These are phyloP conservation scores for Coniferiporia sulphurascens DNA, from an alignment of 1,284 basidiomycete species.

Conservation along the genomic window DNA sequence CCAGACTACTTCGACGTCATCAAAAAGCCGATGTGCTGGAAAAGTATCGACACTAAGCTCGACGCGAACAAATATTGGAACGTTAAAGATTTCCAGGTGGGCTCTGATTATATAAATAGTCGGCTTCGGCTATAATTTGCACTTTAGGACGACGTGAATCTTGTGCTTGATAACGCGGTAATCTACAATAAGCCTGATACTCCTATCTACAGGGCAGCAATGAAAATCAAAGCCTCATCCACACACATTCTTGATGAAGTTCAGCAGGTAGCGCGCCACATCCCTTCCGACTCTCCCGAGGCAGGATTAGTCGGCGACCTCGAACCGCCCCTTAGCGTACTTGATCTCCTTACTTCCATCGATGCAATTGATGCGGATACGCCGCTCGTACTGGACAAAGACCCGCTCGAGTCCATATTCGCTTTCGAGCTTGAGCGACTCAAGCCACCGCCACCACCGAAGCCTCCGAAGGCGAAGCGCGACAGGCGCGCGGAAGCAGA, in stretches of 20 bases:
- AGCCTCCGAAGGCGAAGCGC: conserved; percentile 29
- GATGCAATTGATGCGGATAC: conserved; percentile 50
- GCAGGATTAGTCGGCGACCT: conserved; percentile 51
- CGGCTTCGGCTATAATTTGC: not conserved
- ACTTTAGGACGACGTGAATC: conserved; percentile 69
- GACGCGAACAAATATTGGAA: conserved; percentile 77
- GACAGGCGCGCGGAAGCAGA: conserved; percentile 38
- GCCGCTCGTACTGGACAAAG: conserved; percentile 39
- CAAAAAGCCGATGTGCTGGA: conserved; percentile 88
- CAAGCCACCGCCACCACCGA: conserved; percentile 47
- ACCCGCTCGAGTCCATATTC: conserved; percentile 66
- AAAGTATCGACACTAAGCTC: conserved; percentile 73
- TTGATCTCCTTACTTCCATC: conserved; percentile 50
- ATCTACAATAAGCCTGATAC: conserved; percentile 81
- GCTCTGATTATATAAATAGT: conserved; percentile 20
- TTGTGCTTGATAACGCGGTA: conserved; percentile 85
- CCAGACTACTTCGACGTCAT: conserved; percentile 93
- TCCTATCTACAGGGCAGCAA: conserved; percentile 68
- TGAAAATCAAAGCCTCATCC: conserved; percentile 58
- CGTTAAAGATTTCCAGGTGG: conserved; percentile 70
- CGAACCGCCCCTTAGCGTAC: conserved; percentile 56
- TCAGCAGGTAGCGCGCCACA: conserved; percentile 28
- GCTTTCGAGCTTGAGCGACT: conserved; percentile 56
- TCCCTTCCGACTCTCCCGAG: conserved; percentile 10
- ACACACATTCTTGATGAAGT: conserved; percentile 60